These are phyloP conservation scores for Herpetomonas muscarum DNA, from an alignment of 208 protist species.

Conservation along the genomic window DNA sequence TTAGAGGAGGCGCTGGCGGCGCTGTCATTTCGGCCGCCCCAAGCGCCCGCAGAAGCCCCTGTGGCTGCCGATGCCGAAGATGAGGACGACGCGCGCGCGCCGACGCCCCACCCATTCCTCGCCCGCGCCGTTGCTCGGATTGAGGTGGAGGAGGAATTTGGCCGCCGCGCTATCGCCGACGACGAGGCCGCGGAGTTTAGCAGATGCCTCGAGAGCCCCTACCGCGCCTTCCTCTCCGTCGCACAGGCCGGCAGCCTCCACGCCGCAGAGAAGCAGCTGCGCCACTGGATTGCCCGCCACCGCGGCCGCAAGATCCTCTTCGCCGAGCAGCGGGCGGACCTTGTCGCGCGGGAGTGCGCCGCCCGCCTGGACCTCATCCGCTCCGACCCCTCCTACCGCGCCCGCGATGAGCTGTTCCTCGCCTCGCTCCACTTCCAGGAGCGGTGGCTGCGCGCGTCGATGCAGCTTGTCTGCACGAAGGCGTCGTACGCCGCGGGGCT, in stretches of 20 bases:
- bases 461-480: constrained; percentile 29
- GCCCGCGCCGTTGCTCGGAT: constrained; percentile 4
- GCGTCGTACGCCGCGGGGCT: constrained; percentile 30
- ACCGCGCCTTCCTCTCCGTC: constrained; percentile 19
- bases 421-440: constrained; percentile 23
- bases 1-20: too few relatives aligned
- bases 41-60: too few relatives aligned
- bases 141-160: constrained; percentile 26
- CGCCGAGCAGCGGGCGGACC: neutral
- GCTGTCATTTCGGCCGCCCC: too few relatives aligned
- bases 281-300: constrained; percentile 23
- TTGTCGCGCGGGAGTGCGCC: constrained; percentile 17
- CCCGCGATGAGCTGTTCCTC: constrained; percentile 14
- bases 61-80: neutral
- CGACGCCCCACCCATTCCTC: constrained; percentile 7
- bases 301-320: constrained; percentile 26
- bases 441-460: constrained; percentile 24
- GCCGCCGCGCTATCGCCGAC: constrained; percentile 18
- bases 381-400: constrained; percentile 13
- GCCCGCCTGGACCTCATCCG: constrained; percentile 31
- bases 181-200: constrained; percentile 12
- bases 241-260: constrained; percentile 9
- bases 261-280: constrained; percentile 29
- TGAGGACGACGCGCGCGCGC: neutral
- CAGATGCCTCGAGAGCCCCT: constrained; percentile 6